Conservation (phyloP, 805 yeast genomes). For the Cyberlindnera euphorbiae region DNA sequence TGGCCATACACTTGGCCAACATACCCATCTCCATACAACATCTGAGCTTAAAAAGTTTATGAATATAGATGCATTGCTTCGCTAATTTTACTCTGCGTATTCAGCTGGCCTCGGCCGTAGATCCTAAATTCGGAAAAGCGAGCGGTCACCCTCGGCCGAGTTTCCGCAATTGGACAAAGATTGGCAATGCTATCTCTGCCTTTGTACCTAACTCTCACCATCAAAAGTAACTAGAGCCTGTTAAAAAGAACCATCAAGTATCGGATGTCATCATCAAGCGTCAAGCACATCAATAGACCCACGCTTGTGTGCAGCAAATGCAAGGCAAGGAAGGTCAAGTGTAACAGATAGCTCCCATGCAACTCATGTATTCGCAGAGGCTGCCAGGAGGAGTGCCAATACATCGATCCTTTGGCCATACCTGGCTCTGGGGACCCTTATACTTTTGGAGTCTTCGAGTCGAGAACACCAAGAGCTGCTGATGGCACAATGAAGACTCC, state of each 20-base stretch:
- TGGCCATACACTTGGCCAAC: slow-evolving; percentile 30
- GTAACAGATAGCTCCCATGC: slow-evolving; percentile 7
- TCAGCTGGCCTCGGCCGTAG: no score
- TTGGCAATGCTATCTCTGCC: no score
- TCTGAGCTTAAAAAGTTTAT: neutral
- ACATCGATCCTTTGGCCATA: neutral
- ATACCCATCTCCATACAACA: slow-evolving; percentile 16
- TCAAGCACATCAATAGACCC: slow-evolving; percentile 2
- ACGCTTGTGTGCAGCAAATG: slow-evolving; percentile 5
- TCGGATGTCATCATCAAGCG: neutral
- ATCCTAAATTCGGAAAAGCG: no score
- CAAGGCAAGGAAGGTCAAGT: slow-evolving; percentile 6
- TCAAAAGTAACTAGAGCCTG: no score
- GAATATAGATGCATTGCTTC: neutral
- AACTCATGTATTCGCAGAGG: slow-evolving; percentile 7
- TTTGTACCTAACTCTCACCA: no score
- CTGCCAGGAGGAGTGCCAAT: neutral
- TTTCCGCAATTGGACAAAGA: neutral
- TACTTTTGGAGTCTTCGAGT: slow-evolving; percentile 3
- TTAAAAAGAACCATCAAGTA: no score
- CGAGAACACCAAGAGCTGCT: no score
- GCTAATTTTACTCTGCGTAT: no score
- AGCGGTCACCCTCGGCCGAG: slow-evolving; percentile 1
- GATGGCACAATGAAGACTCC: no score
- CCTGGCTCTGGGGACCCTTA: no score